phyloP scores from a whole-genome alignment of 768 basidiomycete genomes.

The Russula vinacea region DNA sequence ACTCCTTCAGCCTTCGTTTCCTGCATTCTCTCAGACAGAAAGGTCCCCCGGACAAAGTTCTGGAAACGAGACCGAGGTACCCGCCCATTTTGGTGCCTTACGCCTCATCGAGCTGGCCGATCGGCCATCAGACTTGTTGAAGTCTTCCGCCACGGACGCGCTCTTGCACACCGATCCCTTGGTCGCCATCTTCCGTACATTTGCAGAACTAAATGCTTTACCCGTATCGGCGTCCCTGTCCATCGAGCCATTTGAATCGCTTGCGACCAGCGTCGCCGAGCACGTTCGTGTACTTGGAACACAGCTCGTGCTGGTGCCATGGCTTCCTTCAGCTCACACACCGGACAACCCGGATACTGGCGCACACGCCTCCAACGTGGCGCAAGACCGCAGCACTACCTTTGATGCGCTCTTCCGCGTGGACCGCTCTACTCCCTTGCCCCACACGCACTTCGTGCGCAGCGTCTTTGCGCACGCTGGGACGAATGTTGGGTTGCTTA shows the following conservation, averaged over 20 bases:
- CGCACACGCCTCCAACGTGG: slow-evolving; percentile 18
- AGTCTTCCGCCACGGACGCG: slow-evolving; percentile 59
- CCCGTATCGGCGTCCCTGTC: slow-evolving; percentile 61
- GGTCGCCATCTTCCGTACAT: slow-evolving; percentile 71
- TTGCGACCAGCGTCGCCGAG: slow-evolving; percentile 64
- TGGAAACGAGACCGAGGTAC: neutral
- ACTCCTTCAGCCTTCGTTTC: slow-evolving; percentile 55
- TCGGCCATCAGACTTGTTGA: slow-evolving; percentile 63
- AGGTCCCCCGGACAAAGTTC: neutral
- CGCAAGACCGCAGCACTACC: slow-evolving; percentile 47
- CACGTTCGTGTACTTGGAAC: slow-evolving; percentile 57
- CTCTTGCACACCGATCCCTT: slow-evolving; percentile 71
- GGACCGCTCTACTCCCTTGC: slow-evolving; percentile 47
- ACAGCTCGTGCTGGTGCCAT: slow-evolving; percentile 81
- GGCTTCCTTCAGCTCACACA: slow-evolving; percentile 50
- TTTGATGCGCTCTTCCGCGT: slow-evolving; percentile 64
- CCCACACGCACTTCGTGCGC: slow-evolving; percentile 83
- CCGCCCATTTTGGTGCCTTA: slow-evolving; percentile 46
- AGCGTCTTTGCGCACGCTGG: slow-evolving; percentile 67
- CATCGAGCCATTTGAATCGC: slow-evolving; percentile 74
- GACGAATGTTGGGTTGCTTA: slow-evolving; percentile 78
- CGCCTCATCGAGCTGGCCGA: slow-evolving; percentile 82
- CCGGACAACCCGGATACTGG: slow-evolving; percentile 17
- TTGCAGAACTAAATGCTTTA: slow-evolving; percentile 67
- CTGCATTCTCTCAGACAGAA: slow-evolving; percentile 16